Conservation (phyloP, 208 protist genomes). For the Trypanosoma rangeli region DNA sequence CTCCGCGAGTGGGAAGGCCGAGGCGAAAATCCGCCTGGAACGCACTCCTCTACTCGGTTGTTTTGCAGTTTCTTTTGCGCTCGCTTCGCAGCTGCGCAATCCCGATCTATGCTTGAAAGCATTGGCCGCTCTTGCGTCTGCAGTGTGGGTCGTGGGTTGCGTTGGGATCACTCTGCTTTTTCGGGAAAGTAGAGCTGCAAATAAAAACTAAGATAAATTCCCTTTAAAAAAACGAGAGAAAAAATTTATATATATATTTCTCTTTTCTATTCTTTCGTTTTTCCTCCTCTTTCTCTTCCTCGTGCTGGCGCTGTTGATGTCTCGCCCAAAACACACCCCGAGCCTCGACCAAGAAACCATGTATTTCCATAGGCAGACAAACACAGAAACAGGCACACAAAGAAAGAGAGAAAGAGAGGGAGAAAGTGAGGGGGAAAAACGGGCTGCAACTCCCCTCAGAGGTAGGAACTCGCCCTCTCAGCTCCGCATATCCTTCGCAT, state of each 20-base stretch:
- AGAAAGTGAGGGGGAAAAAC: slow-evolving; percentile 3
- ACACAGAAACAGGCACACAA: slow-evolving; percentile 4
- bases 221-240: neutral
- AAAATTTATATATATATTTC: neutral
- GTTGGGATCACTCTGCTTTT: neutral
- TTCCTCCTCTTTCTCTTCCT: no score
- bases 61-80: slow-evolving; percentile 41
- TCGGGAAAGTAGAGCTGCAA: no score
- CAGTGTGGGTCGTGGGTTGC: neutral
- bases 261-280: neutral
- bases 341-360: no score
- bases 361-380: neutral
- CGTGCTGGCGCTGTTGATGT: no score
- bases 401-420: slow-evolving; percentile 16
- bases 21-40: slow-evolving; percentile 29
- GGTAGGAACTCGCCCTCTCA: slow-evolving; percentile 23
- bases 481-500: slow-evolving; percentile 87
- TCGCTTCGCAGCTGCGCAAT: slow-evolving; percentile 50
- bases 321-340: no score
- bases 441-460: neutral
- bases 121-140: slow-evolving; percentile 3
- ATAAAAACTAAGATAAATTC: no score
- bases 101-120: slow-evolving; percentile 48
- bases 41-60: slow-evolving; percentile 8
- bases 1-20: slow-evolving; percentile 26